Evolutionary conservation across 192 early-diverging fungal genomes (phyloP), one percentile per base, ranked within the genome.

Genomic region (Spinellus fusiger): DNA sequence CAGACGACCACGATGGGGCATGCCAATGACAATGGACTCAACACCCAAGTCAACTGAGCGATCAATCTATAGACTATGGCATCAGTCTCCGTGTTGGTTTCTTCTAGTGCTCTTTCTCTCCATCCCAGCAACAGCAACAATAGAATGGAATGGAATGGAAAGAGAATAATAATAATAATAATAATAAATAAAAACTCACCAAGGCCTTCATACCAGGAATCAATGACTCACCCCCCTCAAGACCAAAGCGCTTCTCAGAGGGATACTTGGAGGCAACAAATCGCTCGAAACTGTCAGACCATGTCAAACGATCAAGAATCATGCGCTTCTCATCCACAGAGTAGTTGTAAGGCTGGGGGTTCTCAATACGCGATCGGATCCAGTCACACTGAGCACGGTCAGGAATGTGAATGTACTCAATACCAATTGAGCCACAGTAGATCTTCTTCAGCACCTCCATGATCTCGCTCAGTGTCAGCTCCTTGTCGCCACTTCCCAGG

Each of bases 131-230:
- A 23, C 5, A 20, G 20, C 52, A 54, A 18, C 5, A 54, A 13
- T 0, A 56, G 3, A 37, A 44, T n/a, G n/a, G 3, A 25, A 1
- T 25, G 3, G 20, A 51, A n/a, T n/a, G n/a, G n/a, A n/a, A 27
- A 10, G 5, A 4, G 15, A 51, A 22, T 20, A 20, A 5, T 28
- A 22, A 16, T 23, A 13, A 13, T 35, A 31, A 31, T 2, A 31
- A 32, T 31, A 5, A 5, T 62, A 53, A 32, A 50, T 46, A 28
- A 25, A 31, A 34, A 78, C 76, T 63, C 76, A 90, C 87, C 84
- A 99, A 75, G 58, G 90, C 89, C 75, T 99, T 96, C 92, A 99
- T 95, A 40, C 93, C 94, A 15, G 96, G 96, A 71, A 99, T 97
- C 71, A 99, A 82, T 71, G 85, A 80, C 74, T 99, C 96, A 74